A percentile compares a stretch with the other conserved stretches of the same genome.
Evolutionary conservation across 768 basidiomycete genomes (phyloP).

Genomic region (Boletellus emodensis): DNA sequence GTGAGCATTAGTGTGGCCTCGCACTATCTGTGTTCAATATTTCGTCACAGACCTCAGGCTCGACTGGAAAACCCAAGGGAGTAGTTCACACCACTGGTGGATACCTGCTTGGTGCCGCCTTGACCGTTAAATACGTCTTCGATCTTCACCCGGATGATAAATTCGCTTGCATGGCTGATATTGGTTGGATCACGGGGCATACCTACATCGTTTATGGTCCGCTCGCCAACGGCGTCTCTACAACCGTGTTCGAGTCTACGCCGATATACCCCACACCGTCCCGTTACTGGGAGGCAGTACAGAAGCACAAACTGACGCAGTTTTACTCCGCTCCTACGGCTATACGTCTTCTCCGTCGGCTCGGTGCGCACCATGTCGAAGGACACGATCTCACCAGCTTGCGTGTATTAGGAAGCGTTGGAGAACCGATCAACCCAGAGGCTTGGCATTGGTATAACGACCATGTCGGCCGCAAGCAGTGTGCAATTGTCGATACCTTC

Average conservation of each 20-base stretch:
- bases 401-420: constrained; percentile 88
- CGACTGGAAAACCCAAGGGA: constrained; percentile 95
- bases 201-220: constrained; percentile 97
- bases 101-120: constrained; percentile 86
- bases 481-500: constrained; percentile 92
- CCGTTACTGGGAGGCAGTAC: constrained; percentile 95
- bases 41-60: constrained; percentile 74
- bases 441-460: constrained; percentile 99
- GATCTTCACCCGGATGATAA: constrained; percentile 95
- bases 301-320: constrained; percentile 90
- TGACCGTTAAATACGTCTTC: constrained; percentile 97
- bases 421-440: constrained; percentile 98
- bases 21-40: constrained; percentile 2
- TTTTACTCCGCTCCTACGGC: constrained; percentile 95
- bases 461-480: constrained; percentile 81
- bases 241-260: constrained; percentile 92
- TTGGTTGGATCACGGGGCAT: constrained; percentile 99
- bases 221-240: constrained; percentile 78
- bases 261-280: constrained; percentile 95
- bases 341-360: constrained; percentile 84
- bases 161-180: constrained; percentile 97
- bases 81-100: constrained; percentile 88
- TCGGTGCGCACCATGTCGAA: constrained; percentile 84
- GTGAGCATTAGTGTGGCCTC: constrained; percentile 46
- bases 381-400: constrained; percentile 76